Evolutionary conservation across 805 yeast species (phyloP), one percentile per base, ranked within the genome.

Genomic region (Ascoidea tarda): DNA sequence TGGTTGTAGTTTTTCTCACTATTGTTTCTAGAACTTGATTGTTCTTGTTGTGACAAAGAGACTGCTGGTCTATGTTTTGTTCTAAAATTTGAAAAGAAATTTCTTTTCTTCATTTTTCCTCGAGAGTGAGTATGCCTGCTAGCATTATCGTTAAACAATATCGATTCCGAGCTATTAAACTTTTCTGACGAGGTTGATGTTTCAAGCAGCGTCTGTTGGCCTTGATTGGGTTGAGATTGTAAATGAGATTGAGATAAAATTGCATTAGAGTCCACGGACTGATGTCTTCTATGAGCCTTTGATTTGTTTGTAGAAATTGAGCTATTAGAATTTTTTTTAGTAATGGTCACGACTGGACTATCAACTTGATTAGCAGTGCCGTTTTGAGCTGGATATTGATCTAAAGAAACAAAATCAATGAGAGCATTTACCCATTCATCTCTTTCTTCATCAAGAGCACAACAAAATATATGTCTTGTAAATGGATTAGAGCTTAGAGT

Each of bases 391-490:
- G 44, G 47, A 21, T 16, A n/a, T 16, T 49, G 53, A 8, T 38
- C 44, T 8, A 38, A 14, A 14, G 57, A 53, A 3, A 63, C 60
- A 46, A 63, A 59, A 47, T 66, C 69, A 38, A 73, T 64, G 14
- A 76, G 58, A 0, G 70, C 70, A 16, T 76, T 72, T 6, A 85
- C 77, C 93, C 95, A 86, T 6, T 69, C 69, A 59, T 84, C 90
- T 53, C 91, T 74, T 61, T 88, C 96, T 32, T 72, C 75, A 48
- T 84, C 84, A 6, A 84, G 79, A 63, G 89, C 95, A 1, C 93
- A 84, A 65, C 95, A 87, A 51, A 88, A 75, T 50, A 78, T 74
- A 60, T 83, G 87, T 57, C 74, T 80, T 1, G 77, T 76, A 33
- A 53, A 59, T 5, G 59, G 48, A n/a, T 55, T 50, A 5, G 61